These are phyloP conservation scores for Noccaea caerulescens DNA, from an alignment of 345 rosid species.

Conservation along the genomic window DNA sequence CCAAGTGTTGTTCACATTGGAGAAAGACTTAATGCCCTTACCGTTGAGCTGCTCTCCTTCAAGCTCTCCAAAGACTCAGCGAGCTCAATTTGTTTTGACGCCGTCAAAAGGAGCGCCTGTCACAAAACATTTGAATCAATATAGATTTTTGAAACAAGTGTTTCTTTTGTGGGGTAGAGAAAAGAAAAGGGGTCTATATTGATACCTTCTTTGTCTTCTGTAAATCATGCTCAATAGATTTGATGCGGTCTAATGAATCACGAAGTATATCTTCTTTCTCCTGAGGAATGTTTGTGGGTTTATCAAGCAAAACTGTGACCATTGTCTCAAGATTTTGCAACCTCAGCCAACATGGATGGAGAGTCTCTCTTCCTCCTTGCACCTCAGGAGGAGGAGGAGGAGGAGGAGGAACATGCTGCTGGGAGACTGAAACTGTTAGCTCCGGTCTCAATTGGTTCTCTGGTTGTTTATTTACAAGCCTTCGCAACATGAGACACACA, in stretches of 20 bases:
- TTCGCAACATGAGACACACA: constrained; percentile 57
- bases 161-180: neutral
- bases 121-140: constrained; percentile 20
- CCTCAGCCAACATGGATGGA: constrained; percentile 84
- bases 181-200: neutral
- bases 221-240: constrained; percentile 78
- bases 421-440: constrained; percentile 46
- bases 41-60: constrained; percentile 55
- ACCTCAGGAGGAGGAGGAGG: constrained; percentile 35
- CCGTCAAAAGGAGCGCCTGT: constrained; percentile 86
- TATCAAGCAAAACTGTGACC: constrained; percentile 69
- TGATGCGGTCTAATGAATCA: constrained; percentile 81
- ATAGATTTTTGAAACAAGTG: neutral
- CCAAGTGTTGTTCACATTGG: neutral
- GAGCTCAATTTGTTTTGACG: constrained; percentile 91
- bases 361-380: constrained; percentile 49
- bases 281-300: constrained; percentile 73
- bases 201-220: constrained; percentile 86
- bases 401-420: constrained; percentile 44
- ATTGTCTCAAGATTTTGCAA: constrained; percentile 72
- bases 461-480: constrained; percentile 46
- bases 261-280: constrained; percentile 89
- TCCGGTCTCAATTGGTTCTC: constrained; percentile 50
- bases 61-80: constrained; percentile 78
- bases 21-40: constrained; percentile 46